phyloP scores from a whole-genome alignment of 176 grass and related monocot genomes.

The Tuctoria greenei region DNA sequence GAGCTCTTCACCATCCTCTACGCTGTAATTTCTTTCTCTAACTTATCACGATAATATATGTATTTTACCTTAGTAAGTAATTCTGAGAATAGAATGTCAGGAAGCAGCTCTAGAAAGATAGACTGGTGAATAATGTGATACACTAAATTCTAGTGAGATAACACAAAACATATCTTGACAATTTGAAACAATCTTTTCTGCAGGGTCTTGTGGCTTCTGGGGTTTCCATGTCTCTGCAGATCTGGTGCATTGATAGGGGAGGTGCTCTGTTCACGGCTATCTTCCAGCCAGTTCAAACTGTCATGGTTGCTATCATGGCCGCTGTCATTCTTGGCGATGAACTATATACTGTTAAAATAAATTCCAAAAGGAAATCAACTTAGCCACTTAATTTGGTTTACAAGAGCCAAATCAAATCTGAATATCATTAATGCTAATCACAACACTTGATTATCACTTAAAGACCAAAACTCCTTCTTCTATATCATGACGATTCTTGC shows the following conservation, averaged over 20 bases:
- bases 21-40: slow-evolving; percentile 48
- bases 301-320: slow-evolving; percentile 59
- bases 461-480: no score
- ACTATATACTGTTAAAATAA: no score
- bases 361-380: no score
- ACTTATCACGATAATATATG: not conserved
- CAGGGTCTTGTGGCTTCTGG: slow-evolving; percentile 66
- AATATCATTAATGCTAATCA: no score
- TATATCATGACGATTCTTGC: no score
- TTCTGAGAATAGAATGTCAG: not conserved
- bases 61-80: slow-evolving; percentile 4
- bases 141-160: not conserved
- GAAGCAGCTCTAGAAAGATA: not conserved
- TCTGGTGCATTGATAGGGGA: slow-evolving; percentile 75
- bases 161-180: not conserved
- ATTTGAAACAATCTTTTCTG: not conserved
- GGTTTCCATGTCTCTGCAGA: slow-evolving; percentile 59
- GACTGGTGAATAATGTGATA: not conserved
- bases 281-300: slow-evolving; percentile 72
- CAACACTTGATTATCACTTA: no score
- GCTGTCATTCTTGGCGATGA: slow-evolving; percentile 58
- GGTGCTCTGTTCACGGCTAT: slow-evolving; percentile 65
- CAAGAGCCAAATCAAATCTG: no score
- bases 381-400: no score
- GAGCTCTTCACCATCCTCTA: slow-evolving; percentile 75